Conservation (phyloP, 2,329 filamentous ascomycete species). For the Rhynchosporium graminicola region DNA sequence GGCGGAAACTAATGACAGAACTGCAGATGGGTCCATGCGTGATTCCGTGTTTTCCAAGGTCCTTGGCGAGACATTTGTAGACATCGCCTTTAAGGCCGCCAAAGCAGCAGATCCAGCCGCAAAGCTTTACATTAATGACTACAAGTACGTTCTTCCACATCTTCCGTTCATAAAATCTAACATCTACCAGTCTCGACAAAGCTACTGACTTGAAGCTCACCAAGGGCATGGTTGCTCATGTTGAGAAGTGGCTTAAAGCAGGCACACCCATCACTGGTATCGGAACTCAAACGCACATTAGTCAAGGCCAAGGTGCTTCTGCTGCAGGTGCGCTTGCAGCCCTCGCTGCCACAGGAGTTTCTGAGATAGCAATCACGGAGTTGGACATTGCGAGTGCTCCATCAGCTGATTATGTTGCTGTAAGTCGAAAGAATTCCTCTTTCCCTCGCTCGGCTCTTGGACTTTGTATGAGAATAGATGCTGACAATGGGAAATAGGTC, state of each 20-base stretch:
- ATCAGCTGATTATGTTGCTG: conserved; percentile 37
- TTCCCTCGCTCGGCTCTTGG: neutral
- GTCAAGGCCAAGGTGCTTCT: conserved; percentile 21
- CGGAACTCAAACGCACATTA: conserved; percentile 42
- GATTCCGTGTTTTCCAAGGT: conserved; percentile 65
- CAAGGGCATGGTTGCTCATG: conserved; percentile 55
- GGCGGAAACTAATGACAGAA: neutral
- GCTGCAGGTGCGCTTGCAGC: conserved; percentile 45
- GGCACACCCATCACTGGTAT: conserved; percentile 68
- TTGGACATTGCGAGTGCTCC: conserved; percentile 64
- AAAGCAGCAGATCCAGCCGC: conserved; percentile 64
- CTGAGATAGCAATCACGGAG: conserved; percentile 61
- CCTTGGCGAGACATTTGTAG: conserved; percentile 69
- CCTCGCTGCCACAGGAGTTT: conserved; percentile 55
- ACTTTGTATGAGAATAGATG: neutral
- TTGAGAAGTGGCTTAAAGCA: conserved; percentile 62
- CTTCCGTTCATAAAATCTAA: neutral
- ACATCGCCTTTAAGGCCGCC: conserved; percentile 69
- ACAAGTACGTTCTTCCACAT: conserved; percentile 46
- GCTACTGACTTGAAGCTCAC: conserved; percentile 58
- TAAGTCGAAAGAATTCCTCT: neutral
- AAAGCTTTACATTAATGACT: conserved; percentile 77
- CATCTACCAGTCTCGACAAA: conserved; percentile 6
- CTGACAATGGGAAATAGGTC: conserved; percentile 23
- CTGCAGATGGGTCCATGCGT: conserved; percentile 43